Conservation (phyloP, 805 yeast genomes). For the Candida sithepensis region DNA sequence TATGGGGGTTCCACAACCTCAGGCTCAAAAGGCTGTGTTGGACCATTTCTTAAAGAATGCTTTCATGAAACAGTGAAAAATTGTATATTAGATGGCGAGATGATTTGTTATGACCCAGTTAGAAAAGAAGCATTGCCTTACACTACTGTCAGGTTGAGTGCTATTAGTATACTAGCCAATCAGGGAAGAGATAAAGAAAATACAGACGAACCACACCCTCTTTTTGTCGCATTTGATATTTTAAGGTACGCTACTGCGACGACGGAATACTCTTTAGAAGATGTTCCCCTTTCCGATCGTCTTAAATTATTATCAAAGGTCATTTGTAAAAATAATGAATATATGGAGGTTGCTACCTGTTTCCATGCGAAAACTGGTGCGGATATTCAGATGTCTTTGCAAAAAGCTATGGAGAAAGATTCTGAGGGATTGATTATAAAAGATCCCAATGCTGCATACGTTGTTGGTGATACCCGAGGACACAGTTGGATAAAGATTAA, state of each 20-base stretch:
- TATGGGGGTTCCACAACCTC: slow-evolving; percentile 47
- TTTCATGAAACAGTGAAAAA: slow-evolving; percentile 28
- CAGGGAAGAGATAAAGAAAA: background rate
- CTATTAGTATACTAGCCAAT: slow-evolving; percentile 44
- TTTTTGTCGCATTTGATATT: slow-evolving; percentile 68
- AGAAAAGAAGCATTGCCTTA: slow-evolving; percentile 63
- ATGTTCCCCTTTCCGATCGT: slow-evolving; percentile 51
- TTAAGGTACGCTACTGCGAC: slow-evolving; percentile 48
- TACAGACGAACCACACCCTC: slow-evolving; percentile 40
- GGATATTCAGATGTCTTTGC: slow-evolving; percentile 56
- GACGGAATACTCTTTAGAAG: slow-evolving; percentile 52
- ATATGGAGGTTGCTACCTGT: slow-evolving; percentile 47
- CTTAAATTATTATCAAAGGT: slow-evolving; percentile 47
- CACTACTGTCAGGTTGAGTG: slow-evolving; percentile 73
- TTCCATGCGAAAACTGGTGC: slow-evolving; percentile 39
- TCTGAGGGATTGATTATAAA: slow-evolving; percentile 86
- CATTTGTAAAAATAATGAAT: slow-evolving; percentile 39
- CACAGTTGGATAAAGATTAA: slow-evolving; percentile 81
- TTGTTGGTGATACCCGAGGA: slow-evolving; percentile 54
- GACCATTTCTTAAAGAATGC: slow-evolving; percentile 33
- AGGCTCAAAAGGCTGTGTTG: slow-evolving; percentile 22
- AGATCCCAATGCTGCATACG: slow-evolving; percentile 53
- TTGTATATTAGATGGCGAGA: slow-evolving; percentile 81
- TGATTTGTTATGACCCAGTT: slow-evolving; percentile 79
- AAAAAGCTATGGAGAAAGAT: slow-evolving; percentile 52